phyloP scores from a whole-genome alignment of 495 filamentous ascomycete species.

The Neurospora sp. region DNA sequence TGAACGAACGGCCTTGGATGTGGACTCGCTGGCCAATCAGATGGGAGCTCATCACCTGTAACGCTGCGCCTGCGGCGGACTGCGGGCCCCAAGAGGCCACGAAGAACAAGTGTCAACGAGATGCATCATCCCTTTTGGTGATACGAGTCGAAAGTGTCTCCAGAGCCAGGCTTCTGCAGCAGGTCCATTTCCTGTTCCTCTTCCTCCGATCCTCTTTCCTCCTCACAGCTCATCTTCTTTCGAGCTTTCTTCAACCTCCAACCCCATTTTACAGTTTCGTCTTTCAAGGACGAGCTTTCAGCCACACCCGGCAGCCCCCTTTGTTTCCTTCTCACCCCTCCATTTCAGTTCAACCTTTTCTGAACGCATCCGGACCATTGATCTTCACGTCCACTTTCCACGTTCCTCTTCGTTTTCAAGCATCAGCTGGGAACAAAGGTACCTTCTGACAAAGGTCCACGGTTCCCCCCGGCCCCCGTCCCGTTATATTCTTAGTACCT shows the following conservation, averaged over 20 bases:
- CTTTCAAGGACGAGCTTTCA: neutral
- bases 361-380: neutral
- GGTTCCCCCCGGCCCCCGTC: neutral
- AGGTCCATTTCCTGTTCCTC: neutral
- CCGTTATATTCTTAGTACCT: conserved; percentile 7
- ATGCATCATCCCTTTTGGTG: neutral
- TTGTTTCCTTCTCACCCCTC: neutral
- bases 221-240: neutral
- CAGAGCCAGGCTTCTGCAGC: neutral
- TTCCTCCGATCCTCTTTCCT: neutral
- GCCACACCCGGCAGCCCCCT: neutral
- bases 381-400: neutral
- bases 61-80: neutral
- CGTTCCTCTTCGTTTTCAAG: neutral
- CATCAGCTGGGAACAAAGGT: conserved; percentile 8
- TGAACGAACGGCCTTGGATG: neutral
- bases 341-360: neutral
- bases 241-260: neutral
- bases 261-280: neutral
- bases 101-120: conserved; percentile 1
- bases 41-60: neutral
- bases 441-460: conserved; percentile 2
- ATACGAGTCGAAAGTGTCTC: neutral
- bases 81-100: neutral
- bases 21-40: neutral